Evolutionary conservation across 192 early-diverging fungal genomes (phyloP).

Genomic region (Obelidium mucronatum): DNA sequence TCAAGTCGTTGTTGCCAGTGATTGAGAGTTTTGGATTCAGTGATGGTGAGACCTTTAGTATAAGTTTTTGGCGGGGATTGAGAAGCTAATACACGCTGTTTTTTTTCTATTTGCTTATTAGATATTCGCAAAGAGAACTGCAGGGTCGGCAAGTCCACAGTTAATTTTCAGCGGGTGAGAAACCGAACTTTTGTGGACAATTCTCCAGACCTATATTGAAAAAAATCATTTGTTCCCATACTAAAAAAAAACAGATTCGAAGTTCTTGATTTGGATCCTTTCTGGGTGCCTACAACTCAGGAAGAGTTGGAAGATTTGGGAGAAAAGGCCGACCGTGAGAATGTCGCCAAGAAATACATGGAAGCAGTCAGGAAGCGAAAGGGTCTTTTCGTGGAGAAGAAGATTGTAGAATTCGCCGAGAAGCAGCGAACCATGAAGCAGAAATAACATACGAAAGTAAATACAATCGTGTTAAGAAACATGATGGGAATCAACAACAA

Average conservation of each 20-base stretch:
- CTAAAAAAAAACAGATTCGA: too few relatives aligned
- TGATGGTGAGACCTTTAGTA: constrained; percentile 79
- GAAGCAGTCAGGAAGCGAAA: constrained; percentile 93
- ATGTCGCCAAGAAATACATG: constrained; percentile 96
- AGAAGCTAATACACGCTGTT: constrained; percentile 12
- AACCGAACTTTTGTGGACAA: too few relatives aligned
- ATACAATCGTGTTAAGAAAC: neutral
- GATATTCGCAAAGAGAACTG: constrained; percentile 96
- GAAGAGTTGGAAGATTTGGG: constrained; percentile 98
- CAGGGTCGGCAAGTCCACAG: constrained; percentile 94
- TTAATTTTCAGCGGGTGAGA: constrained; percentile 89
- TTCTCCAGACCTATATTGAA: too few relatives aligned
- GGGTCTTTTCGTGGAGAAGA: constrained; percentile 92
- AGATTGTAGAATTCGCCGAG: constrained; percentile 86
- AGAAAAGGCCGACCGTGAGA: constrained; percentile 96
- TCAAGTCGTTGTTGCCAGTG: constrained; percentile 87
- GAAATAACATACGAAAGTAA: constrained; percentile 56
- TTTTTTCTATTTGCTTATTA: too few relatives aligned
- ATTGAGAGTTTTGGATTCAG: constrained; percentile 99
- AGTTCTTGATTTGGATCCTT: constrained; percentile 91
- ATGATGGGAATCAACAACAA: neutral
- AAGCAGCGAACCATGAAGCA: constrained; percentile 83
- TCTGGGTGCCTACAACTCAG: constrained; percentile 98
- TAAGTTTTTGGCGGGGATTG: neutral
- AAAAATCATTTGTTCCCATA: too few relatives aligned